Evolutionary conservation across 805 yeast genomes (phyloP), one percentile per base, ranked within the genome.

Genomic region (Ogataea polymorpha): DNA sequence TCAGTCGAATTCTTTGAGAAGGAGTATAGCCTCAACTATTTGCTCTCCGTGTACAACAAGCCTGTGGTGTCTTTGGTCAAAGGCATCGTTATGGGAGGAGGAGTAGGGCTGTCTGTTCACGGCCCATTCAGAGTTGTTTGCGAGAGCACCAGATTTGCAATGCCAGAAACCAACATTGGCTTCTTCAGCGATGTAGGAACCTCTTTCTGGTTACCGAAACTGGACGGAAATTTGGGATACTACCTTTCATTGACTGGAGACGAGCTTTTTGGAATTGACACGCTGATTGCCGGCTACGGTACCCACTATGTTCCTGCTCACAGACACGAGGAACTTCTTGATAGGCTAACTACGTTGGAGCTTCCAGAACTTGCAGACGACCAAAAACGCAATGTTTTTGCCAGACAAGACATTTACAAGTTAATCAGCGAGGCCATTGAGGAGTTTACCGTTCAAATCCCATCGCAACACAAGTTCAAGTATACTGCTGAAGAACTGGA

Each of bases 121-220:
- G 82, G 87, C 10, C 91, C 96, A 3, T 91, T 91, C 71, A 79
- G 98, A 58, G 69, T 93, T 27, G 95, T 95, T n/a, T 86, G 96
- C 30, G 97, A 91, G 55, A 75, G 77, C 54, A 90, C 98, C 9
- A 75, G 82, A 60, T 76, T 89, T 67, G 96, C 98, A 47, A 93
- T 93, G 99, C 98, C 99, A 7, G 98, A 93, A 66, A 85, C 95
- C 73, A 89, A 86, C 56, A 93, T 93, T 61, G 99, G 99, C 1
- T 87, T 88, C 63, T 86, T 87, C 66, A 95, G 96, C 15, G 99
- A 93, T 63, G 98, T 93, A 10, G 99, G 97, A 32, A 82, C 95
- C 26, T 79, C 95, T 9, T 91, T 87, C 66, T 90, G 89, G 65
- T 69, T 93, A 53, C 89, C 96, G 24, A 77, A 85, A 49, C 65